Percentiles rank a stretch among this genome's conserved stretches.
Conservation (phyloP, 2,329 filamentous ascomycete genomes). For the Hymenoscyphus fructigenus region DNA sequence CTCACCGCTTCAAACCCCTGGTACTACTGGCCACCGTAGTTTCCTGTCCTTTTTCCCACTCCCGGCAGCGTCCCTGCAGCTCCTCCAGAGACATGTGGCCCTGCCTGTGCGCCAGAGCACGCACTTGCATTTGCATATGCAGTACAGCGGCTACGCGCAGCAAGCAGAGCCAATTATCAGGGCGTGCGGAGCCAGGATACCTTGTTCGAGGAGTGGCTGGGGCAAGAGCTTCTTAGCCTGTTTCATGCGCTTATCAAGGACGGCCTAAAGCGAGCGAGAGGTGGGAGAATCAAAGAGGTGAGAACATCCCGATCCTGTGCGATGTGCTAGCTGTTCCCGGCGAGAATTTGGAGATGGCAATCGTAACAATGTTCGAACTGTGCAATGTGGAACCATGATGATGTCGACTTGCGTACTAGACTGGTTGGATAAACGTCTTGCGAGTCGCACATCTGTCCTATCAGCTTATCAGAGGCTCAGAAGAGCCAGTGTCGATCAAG, state of each 20-base stretch:
- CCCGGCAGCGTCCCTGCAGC: slow-evolving; percentile 37
- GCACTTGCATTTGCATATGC: slow-evolving; percentile 37
- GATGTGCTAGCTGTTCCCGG: background rate
- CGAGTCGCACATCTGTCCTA: slow-evolving; percentile 18
- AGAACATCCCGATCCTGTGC: slow-evolving; percentile 6
- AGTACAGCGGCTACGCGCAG: slow-evolving; percentile 33
- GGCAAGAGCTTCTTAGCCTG: slow-evolving; percentile 30
- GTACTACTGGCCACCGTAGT: slow-evolving; percentile 15
- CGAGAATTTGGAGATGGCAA: background rate
- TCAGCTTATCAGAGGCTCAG: slow-evolving; percentile 26
- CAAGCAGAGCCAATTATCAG: slow-evolving; percentile 32
- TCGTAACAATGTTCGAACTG: slow-evolving; percentile 4
- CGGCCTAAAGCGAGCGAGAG: slow-evolving; percentile 18
- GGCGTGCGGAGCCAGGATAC: slow-evolving; percentile 17
- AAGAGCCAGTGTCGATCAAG: slow-evolving; percentile 23
- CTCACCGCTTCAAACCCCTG: slow-evolving; percentile 31
- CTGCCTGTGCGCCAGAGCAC: slow-evolving; percentile 33
- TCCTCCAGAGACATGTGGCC: slow-evolving; percentile 29
- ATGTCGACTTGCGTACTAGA: slow-evolving; percentile 15
- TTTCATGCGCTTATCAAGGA: slow-evolving; percentile 30
- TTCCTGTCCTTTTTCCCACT: slow-evolving; percentile 26
- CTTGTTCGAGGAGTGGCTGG: slow-evolving; percentile 19
- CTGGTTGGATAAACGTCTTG: background rate
- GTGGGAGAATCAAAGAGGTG: background rate
- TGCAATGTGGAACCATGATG: slow-evolving; percentile 3